Evolutionary conservation across 2,329 filamentous ascomycete genomes (phyloP), one percentile per base, ranked within the genome.

Genomic region (Hypoxylon sp.): DNA sequence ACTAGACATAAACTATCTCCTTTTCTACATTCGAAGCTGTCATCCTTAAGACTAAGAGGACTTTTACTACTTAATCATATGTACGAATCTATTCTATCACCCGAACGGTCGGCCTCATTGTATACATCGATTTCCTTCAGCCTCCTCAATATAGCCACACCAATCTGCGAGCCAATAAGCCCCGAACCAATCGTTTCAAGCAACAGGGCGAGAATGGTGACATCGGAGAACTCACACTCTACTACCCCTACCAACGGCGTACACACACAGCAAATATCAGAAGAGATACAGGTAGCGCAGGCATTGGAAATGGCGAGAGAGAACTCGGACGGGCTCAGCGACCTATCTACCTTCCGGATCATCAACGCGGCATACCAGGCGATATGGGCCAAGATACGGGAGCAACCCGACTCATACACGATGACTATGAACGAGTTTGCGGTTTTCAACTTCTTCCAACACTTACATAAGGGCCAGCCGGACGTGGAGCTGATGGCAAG

Each of bases 371-470:
- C 86, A 28, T 80, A 93, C 51, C 73, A 79, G 1, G 81, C 85
- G 65, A 86, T 94, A 67, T 94, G 91, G 91, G 75, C 74, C 44
- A 89, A 87, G 70, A 84, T 96, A 59, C 79, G 88, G 70, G 80
- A 82, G 3, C 80, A 89, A 30, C 91, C 91, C 1, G 79, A 85
- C 52, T 81, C 82, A n/a, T 96, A 94, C 77, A 78, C 95, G 67
- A 88, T 96, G 81, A 87, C 82, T 32, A 82, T 85, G 65, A 88
- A 92, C 77, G 92, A 97, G 78, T 96, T 95, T 73, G 87, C 91
- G 56, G 84, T 96, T 63, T 93, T 96, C 86, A 96, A 95, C 81
- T 94, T 90, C 77, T 94, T 91, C 76, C 89, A 91, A 65, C 78
- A 85, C 65, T 85, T 89, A 8, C 93, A 90, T 73, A 76, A 80